Conservation (phyloP, 2,329 filamentous ascomycete genomes). For the Colletotrichum eremochloae region DNA sequence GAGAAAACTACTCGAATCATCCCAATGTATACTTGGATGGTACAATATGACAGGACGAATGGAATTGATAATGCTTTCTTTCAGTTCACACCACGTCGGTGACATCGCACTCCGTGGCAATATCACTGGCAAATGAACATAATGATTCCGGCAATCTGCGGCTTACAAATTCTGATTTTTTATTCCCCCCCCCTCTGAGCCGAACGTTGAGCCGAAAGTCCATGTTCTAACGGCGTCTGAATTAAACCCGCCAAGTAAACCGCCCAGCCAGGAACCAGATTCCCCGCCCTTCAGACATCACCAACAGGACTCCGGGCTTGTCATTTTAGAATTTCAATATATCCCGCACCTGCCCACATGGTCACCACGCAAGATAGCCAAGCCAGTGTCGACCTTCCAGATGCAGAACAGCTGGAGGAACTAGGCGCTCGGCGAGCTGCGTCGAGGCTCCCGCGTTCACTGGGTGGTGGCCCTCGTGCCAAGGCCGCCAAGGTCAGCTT, state of each 20-base stretch:
- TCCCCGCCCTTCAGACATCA: neutral
- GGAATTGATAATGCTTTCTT: neutral
- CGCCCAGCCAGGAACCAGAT: neutral
- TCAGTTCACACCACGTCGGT: neutral
- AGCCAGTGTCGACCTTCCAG: slow-evolving; percentile 10
- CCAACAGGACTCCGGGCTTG: neutral
- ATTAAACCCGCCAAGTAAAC: neutral
- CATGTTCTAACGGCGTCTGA: neutral
- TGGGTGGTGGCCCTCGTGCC: slow-evolving; percentile 2
- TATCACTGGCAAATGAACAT: neutral
- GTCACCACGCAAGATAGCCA: slow-evolving; percentile 5
- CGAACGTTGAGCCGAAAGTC: neutral
- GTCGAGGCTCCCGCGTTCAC: neutral
- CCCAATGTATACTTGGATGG: neutral
- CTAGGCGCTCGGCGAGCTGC: neutral
- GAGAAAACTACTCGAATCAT: neutral
- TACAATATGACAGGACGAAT: neutral
- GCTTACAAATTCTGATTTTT: neutral
- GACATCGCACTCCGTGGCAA: neutral
- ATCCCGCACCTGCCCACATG: slow-evolving; percentile 14
- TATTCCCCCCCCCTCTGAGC: no score
- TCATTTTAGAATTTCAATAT: neutral
- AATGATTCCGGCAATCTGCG: neutral
- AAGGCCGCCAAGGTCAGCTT: slow-evolving; percentile 27
- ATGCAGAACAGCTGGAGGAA: slow-evolving; percentile 5